A percentile compares a stretch with the other conserved stretches of the same genome.
phyloP scores from a whole-genome alignment of 2,329 filamentous ascomycete genomes.

The Cladosporium austrohemisphaericum region DNA sequence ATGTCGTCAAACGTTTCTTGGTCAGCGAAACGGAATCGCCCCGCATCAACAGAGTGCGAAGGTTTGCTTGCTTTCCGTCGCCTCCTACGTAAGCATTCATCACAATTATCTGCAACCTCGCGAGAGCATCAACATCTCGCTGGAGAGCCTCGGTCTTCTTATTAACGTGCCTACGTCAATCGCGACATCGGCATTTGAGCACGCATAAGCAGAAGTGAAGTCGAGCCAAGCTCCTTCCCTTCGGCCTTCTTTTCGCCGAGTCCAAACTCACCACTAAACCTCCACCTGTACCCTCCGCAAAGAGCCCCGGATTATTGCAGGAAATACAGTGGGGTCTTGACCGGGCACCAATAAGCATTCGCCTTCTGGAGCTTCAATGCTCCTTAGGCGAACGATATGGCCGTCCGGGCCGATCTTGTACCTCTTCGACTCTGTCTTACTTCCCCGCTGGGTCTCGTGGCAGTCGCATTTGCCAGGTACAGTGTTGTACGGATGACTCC shows the following conservation, averaged over 20 bases:
- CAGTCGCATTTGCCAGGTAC: neutral
- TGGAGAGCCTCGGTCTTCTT: too few species aligned
- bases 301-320: neutral
- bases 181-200: neutral
- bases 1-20: neutral
- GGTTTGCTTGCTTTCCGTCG: neutral
- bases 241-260: slow-evolving; percentile 15
- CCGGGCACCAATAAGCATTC: slow-evolving; percentile 13
- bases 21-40: slow-evolving; percentile 4
- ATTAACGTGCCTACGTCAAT: too few species aligned
- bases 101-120: too few species aligned
- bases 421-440: slow-evolving; percentile 7
- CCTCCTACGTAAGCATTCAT: neutral
- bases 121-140: too few species aligned
- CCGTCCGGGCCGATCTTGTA: slow-evolving; percentile 5
- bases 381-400: slow-evolving; percentile 5
- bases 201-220: neutral
- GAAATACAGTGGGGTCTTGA: neutral
- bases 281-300: slow-evolving; percentile 6
- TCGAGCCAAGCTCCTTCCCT: slow-evolving; percentile 10
- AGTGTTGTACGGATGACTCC: neutral
- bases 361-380: neutral
- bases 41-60: neutral
- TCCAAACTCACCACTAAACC: slow-evolving; percentile 4
- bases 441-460: slow-evolving; percentile 13